Conservation (phyloP, 2,329 filamentous ascomycete genomes). For the Didymella keratinophila region DNA sequence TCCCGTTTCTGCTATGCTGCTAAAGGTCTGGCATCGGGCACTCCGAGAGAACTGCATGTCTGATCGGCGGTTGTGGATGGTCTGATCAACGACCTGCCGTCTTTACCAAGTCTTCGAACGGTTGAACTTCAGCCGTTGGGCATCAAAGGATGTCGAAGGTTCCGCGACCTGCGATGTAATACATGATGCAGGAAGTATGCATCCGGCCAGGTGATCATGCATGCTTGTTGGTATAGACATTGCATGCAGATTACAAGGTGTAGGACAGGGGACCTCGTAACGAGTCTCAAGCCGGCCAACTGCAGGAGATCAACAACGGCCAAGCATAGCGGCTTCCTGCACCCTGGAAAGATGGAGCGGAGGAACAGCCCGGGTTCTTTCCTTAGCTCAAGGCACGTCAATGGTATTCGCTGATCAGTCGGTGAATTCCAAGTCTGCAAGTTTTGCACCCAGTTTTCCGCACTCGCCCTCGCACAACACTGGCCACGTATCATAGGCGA, state of each 20-base stretch:
- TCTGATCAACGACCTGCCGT: conserved; percentile 8
- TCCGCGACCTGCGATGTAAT: conserved; percentile 4
- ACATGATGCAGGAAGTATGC: conserved; percentile 14
- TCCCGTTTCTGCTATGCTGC: background rate
- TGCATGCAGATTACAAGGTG: conserved; percentile 9
- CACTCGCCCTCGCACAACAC: background rate
- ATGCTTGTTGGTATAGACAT: conserved; percentile 2
- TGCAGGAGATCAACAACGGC: conserved; percentile 5
- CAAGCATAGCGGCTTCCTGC: conserved; percentile 3
- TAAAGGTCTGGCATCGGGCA: conserved; percentile 9
- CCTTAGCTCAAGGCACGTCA: conserved; percentile 1
- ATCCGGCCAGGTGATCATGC: conserved; percentile 11
- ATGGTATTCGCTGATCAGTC: background rate
- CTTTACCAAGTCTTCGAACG: background rate
- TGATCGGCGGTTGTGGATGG: conserved; percentile 3
- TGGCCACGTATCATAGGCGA: background rate
- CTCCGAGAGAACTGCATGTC: conserved; percentile 8
- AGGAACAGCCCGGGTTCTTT: conserved; percentile 2
- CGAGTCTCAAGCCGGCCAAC: conserved; percentile 9
- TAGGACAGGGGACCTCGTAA: conserved; percentile 4
- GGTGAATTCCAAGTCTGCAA: background rate
- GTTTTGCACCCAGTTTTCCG: conserved; percentile 4
- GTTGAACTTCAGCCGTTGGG: conserved; percentile 6
- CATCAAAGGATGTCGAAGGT: conserved; percentile 11
- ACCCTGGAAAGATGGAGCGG: conserved; percentile 10